Evolutionary conservation across 306 rosid genomes (phyloP).

Genomic region (Cucurbita maxima): DNA sequence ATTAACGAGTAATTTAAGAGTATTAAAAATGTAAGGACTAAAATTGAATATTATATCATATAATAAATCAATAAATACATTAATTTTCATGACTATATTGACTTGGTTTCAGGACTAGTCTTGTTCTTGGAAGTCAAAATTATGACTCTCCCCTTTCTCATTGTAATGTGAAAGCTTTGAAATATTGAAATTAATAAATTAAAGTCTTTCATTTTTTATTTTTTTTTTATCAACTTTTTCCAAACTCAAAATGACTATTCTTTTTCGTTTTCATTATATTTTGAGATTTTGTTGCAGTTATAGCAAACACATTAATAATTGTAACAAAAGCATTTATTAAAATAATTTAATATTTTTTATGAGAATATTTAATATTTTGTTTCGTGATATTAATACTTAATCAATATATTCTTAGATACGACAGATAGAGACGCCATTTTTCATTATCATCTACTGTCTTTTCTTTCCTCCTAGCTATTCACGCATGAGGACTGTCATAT

Average conservation of each 20-base stretch:
- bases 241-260: not conserved
- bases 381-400: too few relatives aligned
- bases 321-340: too few relatives aligned
- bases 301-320: not conserved
- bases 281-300: not conserved
- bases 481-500: too few relatives aligned
- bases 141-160: not conserved
- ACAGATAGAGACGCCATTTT: too few relatives aligned
- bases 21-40: too few relatives aligned
- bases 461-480: not conserved
- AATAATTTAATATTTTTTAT: too few relatives aligned
- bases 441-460: too few relatives aligned
- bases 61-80: not conserved
- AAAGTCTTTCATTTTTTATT: not conserved
- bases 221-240: not conserved
- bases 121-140: not conserved
- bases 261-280: not conserved
- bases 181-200: not conserved
- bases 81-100: not conserved
- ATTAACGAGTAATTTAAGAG: too few relatives aligned
- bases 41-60: not conserved
- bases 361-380: too few relatives aligned
- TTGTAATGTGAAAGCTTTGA: slow-evolving; percentile 5
- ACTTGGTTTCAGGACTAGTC: not conserved
- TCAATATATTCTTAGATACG: too few relatives aligned